Conservation (phyloP, 768 basidiomycete genomes). For the Tulasnella sp. region DNA sequence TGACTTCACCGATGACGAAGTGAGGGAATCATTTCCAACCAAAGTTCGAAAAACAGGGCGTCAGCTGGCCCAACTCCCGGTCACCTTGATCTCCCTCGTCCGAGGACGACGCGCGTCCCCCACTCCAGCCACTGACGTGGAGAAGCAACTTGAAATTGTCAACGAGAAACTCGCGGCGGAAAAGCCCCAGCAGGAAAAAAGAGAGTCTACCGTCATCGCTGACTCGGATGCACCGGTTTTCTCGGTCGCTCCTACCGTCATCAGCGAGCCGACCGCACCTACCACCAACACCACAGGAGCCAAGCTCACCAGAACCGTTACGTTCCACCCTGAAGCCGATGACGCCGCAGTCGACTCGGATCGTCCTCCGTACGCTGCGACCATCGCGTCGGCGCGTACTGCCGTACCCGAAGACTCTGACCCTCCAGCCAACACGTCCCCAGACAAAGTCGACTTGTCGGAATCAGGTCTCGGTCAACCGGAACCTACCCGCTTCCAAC, state of each 20-base stretch:
- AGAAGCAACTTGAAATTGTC: not conserved
- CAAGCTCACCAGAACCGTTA: not conserved
- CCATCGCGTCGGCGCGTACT: not conserved
- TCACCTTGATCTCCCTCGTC: not conserved
- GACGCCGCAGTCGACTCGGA: not conserved
- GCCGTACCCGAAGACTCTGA: not conserved
- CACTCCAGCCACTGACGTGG: not conserved
- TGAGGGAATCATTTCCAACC: constrained; percentile 42
- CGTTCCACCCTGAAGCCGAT: constrained; percentile 2
- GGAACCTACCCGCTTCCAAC: not conserved
- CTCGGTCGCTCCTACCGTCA: not conserved
- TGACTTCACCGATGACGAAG: constrained; percentile 55
- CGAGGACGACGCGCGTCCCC: not conserved
- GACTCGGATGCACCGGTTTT: not conserved
- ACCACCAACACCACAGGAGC: not conserved
- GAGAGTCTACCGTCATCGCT: not conserved
- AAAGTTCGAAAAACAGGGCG: constrained; percentile 12
- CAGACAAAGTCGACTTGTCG: not conserved
- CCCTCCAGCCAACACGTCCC: not conserved
- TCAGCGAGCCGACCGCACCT: not conserved
- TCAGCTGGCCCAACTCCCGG: constrained; percentile 5
- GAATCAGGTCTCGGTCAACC: not conserved
- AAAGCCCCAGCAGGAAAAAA: not conserved
- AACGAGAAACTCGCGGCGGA: not conserved
- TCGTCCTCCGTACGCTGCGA: not conserved